A percentile compares a stretch with the other conserved stretches of the same genome.
Conservation (phyloP, 306 rosid genomes). For the Styphnolobium japonicum region DNA sequence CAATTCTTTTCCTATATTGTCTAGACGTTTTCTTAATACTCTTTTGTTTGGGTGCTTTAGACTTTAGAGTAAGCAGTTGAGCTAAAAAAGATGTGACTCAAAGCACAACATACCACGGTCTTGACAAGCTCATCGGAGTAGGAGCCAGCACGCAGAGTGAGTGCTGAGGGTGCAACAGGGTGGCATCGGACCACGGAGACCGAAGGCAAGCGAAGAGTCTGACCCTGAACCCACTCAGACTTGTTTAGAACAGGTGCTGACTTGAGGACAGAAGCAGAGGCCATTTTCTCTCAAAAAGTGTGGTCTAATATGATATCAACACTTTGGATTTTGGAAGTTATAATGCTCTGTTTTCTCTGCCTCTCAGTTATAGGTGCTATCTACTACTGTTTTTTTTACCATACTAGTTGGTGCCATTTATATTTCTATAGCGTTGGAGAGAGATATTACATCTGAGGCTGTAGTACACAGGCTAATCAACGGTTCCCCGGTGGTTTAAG, state of each 20-base stretch:
- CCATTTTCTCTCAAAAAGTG: not conserved
- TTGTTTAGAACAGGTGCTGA: slow-evolving; percentile 58
- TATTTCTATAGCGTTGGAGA: not conserved
- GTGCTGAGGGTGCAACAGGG: slow-evolving; percentile 38
- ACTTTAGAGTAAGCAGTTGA: not conserved
- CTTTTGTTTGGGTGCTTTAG: not conserved
- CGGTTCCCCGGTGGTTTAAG: not conserved
- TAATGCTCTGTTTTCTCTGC: not conserved
- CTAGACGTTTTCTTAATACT: too few relatives aligned
- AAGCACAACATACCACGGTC: slow-evolving; percentile 47
- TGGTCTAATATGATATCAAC: not conserved
- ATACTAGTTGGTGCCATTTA: not conserved
- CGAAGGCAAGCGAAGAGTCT: slow-evolving; percentile 51
- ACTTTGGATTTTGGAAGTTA: not conserved
- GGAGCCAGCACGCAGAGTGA: slow-evolving; percentile 52
- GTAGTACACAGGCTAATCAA: not conserved
- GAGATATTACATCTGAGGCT: slow-evolving; percentile 58
- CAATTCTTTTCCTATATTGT: not conserved
- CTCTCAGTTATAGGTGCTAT: not conserved
- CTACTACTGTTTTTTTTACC: too few relatives aligned
- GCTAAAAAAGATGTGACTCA: not conserved
- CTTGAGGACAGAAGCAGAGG: slow-evolving; percentile 62
- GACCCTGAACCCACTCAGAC: slow-evolving; percentile 70
- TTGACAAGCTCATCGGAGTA: slow-evolving; percentile 67
- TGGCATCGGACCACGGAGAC: slow-evolving; percentile 45